phyloP scores from a whole-genome alignment of 371 early-diverging fungal genomes.

The Mucor velutinosus region DNA sequence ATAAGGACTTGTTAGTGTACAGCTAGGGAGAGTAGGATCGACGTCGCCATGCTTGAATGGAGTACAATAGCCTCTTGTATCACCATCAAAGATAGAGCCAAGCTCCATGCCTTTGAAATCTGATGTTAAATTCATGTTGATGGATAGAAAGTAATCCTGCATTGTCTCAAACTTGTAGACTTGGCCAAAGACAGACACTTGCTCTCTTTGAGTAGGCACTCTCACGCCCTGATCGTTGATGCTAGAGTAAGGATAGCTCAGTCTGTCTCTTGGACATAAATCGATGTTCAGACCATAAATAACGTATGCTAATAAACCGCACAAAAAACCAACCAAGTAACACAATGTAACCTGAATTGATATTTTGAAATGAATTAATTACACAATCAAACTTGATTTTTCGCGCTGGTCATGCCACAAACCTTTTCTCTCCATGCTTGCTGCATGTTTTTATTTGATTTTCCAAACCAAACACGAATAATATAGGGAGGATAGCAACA shows the following conservation, averaged over 20 bases:
- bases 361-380: slow-evolving; percentile 5
- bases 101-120: slow-evolving; percentile 54
- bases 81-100: slow-evolving; percentile 51
- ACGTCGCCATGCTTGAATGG: slow-evolving; percentile 23
- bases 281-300: slow-evolving; percentile 65
- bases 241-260: slow-evolving; percentile 34
- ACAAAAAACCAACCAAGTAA: slow-evolving; percentile 69
- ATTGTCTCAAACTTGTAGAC: slow-evolving; percentile 38
- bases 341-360: slow-evolving; percentile 56
- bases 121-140: slow-evolving; percentile 37
- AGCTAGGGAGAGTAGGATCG: slow-evolving; percentile 28
- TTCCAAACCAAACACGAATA: slow-evolving; percentile 49
- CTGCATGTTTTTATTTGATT: slow-evolving; percentile 49
- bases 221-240: slow-evolving; percentile 20
- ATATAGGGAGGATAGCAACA: slow-evolving; percentile 55
- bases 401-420: neutral
- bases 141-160: slow-evolving; percentile 34
- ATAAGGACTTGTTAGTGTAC: slow-evolving; percentile 36
- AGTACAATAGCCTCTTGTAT: slow-evolving; percentile 40
- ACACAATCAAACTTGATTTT: neutral
- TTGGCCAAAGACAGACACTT: slow-evolving; percentile 52
- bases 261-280: slow-evolving; percentile 44
- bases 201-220: slow-evolving; percentile 22
- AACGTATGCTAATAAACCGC: slow-evolving; percentile 68
- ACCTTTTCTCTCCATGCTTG: slow-evolving; percentile 78